phyloP scores from a whole-genome alignment of 331 rosid species.

The Saraca asoca region DNA sequence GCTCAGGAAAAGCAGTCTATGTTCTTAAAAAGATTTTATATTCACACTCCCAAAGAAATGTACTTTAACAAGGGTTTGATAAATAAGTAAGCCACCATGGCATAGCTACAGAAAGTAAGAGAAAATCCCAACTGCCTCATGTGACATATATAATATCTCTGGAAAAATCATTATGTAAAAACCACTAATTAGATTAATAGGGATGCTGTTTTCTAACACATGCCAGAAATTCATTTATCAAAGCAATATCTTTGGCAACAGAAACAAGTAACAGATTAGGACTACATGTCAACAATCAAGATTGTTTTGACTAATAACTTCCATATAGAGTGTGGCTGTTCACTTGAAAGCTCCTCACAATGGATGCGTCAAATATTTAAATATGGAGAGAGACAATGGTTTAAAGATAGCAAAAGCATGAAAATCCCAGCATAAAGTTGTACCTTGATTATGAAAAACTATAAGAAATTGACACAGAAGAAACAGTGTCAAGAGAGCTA shows the following conservation, averaged over 20 bases:
- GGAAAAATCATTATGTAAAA: slow-evolving; percentile 13
- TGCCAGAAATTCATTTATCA: slow-evolving; percentile 1
- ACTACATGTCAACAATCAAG: not conserved
- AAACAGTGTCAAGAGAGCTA: slow-evolving; percentile 29
- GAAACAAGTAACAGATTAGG: slow-evolving; percentile 3
- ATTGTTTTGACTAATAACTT: slow-evolving; percentile 10
- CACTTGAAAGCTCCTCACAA: not conserved
- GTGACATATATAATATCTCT: not conserved
- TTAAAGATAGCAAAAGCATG: slow-evolving; percentile 27
- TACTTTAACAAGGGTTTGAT: not conserved
- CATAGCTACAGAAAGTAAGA: not conserved
- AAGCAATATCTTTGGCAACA: slow-evolving; percentile 5
- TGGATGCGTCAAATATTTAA: not conserved
- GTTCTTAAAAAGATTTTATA: not conserved
- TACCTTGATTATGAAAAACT: slow-evolving; percentile 5
- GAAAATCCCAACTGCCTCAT: slow-evolving; percentile 6
- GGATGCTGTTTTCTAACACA: not conserved
- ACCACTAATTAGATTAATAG: not conserved
- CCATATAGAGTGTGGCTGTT: not conserved
- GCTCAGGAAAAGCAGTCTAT: not conserved
- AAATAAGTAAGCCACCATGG: not conserved
- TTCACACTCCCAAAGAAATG: not conserved
- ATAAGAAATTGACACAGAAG: slow-evolving; percentile 27
- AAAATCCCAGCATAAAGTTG: slow-evolving; percentile 17
- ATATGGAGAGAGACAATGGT: not conserved